Conservation (phyloP, 2,329 filamentous ascomycete species). For the Alternaria panax region DNA sequence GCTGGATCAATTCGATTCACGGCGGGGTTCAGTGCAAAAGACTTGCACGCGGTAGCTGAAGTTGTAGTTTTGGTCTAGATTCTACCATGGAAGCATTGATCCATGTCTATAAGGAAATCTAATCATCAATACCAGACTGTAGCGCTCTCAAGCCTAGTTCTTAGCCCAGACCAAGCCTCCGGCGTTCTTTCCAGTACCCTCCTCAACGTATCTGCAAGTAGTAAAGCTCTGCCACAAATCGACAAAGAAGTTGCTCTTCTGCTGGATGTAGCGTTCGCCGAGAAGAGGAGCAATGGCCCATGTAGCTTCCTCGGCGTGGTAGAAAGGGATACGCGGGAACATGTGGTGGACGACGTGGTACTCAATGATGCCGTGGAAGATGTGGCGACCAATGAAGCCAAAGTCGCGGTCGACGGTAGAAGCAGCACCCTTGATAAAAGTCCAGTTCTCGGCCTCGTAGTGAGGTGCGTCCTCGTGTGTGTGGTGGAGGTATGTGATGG, state of each 20-base stretch:
- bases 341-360: conserved; percentile 70
- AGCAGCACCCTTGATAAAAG: conserved; percentile 67
- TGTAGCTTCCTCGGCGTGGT: conserved; percentile 38
- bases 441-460: conserved; percentile 67
- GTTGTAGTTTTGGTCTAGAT: neutral
- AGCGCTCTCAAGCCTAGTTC: neutral
- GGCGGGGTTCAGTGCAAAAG: neutral
- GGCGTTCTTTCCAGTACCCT: conserved; percentile 21
- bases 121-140: neutral
- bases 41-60: neutral
- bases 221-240: conserved; percentile 36
- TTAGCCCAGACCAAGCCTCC: conserved; percentile 27
- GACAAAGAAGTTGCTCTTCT: conserved; percentile 29
- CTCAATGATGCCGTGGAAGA: conserved; percentile 72
- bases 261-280: conserved; percentile 33
- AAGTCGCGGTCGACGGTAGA: conserved; percentile 71
- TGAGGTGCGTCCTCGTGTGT: conserved; percentile 66
- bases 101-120: neutral
- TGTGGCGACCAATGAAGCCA: conserved; percentile 68
- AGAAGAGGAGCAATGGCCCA: conserved; percentile 33
- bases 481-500: conserved; percentile 79
- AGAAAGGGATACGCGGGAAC: conserved; percentile 55
- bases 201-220: conserved; percentile 33
- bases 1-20: neutral
- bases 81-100: neutral